Conservation (phyloP, 2,329 filamentous ascomycete species). For the Claviceps sp. region DNA sequence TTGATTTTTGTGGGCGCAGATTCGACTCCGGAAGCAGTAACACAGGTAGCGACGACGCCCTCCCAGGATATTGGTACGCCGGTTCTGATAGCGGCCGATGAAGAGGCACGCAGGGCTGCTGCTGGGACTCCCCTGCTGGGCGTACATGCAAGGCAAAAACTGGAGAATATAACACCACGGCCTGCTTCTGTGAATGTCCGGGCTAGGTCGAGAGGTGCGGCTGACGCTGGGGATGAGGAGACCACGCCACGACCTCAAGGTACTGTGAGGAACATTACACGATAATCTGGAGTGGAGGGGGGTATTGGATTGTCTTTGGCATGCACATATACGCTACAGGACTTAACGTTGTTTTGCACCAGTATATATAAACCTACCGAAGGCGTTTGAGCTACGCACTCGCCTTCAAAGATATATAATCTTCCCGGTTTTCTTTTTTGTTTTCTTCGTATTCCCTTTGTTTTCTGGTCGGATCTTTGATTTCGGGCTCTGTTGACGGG, state of each 20-base stretch:
- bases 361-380: too few species aligned
- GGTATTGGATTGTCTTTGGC: too few species aligned
- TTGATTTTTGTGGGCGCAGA: slow-evolving; percentile 39
- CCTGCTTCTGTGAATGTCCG: slow-evolving; percentile 12
- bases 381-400: too few species aligned
- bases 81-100: slow-evolving; percentile 11
- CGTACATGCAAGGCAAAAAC: background rate
- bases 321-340: too few species aligned
- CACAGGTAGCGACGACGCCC: slow-evolving; percentile 36
- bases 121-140: slow-evolving; percentile 9
- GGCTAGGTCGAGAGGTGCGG: background rate
- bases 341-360: background rate
- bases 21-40: slow-evolving; percentile 36
- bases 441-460: background rate
- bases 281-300: too few species aligned
- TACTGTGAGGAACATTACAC: too few species aligned
- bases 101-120: background rate
- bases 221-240: slow-evolving; percentile 18
- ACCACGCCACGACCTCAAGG: slow-evolving; percentile 25
- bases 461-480: background rate
- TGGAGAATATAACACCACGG: slow-evolving; percentile 18
- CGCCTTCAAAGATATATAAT: background rate
- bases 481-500: background rate
- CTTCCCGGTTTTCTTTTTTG: background rate
- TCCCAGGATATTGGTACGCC: slow-evolving; percentile 26